phyloP scores from a whole-genome alignment of 305 asterid species.

The Fraxinus xanthoxyloides region DNA sequence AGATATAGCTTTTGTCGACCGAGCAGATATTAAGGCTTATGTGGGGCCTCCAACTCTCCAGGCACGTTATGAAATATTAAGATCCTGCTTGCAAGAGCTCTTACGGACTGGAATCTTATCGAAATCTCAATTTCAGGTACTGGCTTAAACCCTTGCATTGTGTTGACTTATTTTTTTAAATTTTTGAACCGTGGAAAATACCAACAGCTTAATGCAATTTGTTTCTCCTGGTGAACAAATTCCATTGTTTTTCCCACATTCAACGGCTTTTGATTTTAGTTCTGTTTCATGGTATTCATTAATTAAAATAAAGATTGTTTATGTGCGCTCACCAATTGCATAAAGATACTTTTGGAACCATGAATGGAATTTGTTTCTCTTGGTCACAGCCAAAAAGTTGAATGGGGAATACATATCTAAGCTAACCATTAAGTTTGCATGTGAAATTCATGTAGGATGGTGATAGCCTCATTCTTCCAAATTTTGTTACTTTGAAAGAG shows the following conservation, averaged over 20 bases:
- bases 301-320: neutral
- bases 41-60: slow-evolving; percentile 97
- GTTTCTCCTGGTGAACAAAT: neutral
- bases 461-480: slow-evolving; percentile 47
- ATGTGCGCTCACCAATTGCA: neutral
- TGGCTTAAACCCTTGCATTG: neutral
- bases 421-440: neutral
- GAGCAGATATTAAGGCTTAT: slow-evolving; percentile 96
- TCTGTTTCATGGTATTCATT: neutral
- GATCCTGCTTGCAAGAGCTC: slow-evolving; percentile 86
- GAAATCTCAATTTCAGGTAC: slow-evolving; percentile 52
- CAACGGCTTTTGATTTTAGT: neutral
- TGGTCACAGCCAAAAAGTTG: neutral
- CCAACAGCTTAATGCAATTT: neutral
- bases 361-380: neutral
- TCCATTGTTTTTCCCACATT: neutral
- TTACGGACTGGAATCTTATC: slow-evolving; percentile 70
- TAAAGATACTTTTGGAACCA: neutral
- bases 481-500: slow-evolving; percentile 59
- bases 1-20: slow-evolving; percentile 96
- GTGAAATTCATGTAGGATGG: slow-evolving; percentile 41
- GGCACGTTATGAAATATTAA: slow-evolving; percentile 88
- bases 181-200: neutral
- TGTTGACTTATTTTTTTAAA: no score
- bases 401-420: neutral